Conservation (phyloP, 1,284 basidiomycete species). For the Ceratobasidium theobromae region DNA sequence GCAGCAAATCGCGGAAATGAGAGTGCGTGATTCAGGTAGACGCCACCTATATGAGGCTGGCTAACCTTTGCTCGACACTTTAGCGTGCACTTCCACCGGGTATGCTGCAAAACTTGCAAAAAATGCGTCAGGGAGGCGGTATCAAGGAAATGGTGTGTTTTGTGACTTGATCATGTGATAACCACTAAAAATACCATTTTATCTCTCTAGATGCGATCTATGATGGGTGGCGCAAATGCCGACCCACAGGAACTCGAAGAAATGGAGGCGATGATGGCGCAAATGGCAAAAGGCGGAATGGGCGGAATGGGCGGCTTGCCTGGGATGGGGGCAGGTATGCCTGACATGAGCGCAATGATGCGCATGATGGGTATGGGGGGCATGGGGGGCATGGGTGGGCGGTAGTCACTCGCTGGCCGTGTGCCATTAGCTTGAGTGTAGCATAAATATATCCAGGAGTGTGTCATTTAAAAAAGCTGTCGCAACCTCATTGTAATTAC, state of each 20-base stretch:
- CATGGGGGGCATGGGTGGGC: slow-evolving; percentile 46
- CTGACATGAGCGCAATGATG: slow-evolving; percentile 17
- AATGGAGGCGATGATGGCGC: slow-evolving; percentile 71
- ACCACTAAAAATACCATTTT: slow-evolving; percentile 35
- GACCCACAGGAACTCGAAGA: slow-evolving; percentile 47
- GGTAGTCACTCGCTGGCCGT: slow-evolving; percentile 3
- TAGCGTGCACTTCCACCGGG: slow-evolving; percentile 88
- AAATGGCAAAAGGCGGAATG: slow-evolving; percentile 68
- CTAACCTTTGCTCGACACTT: too few species aligned
- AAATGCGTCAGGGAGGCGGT: slow-evolving; percentile 76
- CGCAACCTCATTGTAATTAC: too few species aligned
- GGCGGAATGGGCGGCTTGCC: slow-evolving; percentile 42
- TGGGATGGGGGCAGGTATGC: slow-evolving; percentile 42
- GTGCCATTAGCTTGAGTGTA: background rate
- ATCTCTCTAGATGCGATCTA: slow-evolving; percentile 36
- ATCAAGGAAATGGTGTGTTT: slow-evolving; percentile 88
- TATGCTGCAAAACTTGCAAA: slow-evolving; percentile 83
- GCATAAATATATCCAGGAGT: too few species aligned
- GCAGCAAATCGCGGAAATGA: slow-evolving; percentile 91
- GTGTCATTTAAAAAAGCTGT: too few species aligned
- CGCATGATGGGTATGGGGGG: slow-evolving; percentile 59
- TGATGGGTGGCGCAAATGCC: slow-evolving; percentile 44
- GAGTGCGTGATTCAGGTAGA: slow-evolving; percentile 55
- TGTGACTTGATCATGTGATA: background rate
- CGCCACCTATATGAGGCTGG: too few species aligned